phyloP scores from a whole-genome alignment of 768 basidiomycete genomes.

The Polyporus arcularius region DNA sequence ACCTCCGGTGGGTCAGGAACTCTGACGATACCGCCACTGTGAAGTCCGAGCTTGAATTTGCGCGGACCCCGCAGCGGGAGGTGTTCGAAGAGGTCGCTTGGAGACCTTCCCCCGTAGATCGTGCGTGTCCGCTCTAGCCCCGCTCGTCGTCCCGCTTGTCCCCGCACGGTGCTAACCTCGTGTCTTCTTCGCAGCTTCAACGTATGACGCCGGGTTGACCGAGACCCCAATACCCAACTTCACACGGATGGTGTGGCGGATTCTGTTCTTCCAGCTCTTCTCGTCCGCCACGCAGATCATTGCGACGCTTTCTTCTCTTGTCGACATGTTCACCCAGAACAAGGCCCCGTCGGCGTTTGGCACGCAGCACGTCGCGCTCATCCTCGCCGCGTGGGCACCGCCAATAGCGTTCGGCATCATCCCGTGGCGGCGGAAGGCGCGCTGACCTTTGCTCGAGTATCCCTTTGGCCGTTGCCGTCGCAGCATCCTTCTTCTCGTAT shows the following conservation, averaged over 20 bases:
- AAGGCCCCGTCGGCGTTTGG: slow-evolving; percentile 61
- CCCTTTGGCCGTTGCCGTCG: background rate
- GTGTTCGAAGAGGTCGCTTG: slow-evolving; percentile 12
- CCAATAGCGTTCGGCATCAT: slow-evolving; percentile 50
- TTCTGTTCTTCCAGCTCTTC: slow-evolving; percentile 60
- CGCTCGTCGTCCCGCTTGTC: background rate
- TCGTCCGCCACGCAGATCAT: slow-evolving; percentile 23
- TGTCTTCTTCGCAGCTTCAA: slow-evolving; percentile 11
- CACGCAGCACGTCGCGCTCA: slow-evolving; percentile 62
- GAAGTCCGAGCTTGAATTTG: slow-evolving; percentile 25
- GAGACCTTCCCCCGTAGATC: slow-evolving; percentile 10
- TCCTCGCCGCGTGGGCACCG: slow-evolving; percentile 63
- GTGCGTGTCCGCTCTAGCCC: slow-evolving; percentile 12
- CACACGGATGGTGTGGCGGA: slow-evolving; percentile 41
- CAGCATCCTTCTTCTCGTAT: no score
- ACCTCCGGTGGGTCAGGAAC: slow-evolving; percentile 23
- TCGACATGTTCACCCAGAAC: slow-evolving; percentile 51
- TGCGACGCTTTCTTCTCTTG: slow-evolving; percentile 43
- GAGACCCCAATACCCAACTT: slow-evolving; percentile 16
- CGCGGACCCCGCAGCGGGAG: slow-evolving; percentile 12
- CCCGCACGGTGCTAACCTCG: background rate
- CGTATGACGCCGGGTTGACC: slow-evolving; percentile 16
- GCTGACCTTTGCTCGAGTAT: background rate
- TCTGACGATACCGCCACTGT: slow-evolving; percentile 14
- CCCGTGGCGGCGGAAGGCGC: slow-evolving; percentile 14